Conservation (phyloP, 2,329 filamentous ascomycete genomes). For the Trichophyton schoenleinii region DNA sequence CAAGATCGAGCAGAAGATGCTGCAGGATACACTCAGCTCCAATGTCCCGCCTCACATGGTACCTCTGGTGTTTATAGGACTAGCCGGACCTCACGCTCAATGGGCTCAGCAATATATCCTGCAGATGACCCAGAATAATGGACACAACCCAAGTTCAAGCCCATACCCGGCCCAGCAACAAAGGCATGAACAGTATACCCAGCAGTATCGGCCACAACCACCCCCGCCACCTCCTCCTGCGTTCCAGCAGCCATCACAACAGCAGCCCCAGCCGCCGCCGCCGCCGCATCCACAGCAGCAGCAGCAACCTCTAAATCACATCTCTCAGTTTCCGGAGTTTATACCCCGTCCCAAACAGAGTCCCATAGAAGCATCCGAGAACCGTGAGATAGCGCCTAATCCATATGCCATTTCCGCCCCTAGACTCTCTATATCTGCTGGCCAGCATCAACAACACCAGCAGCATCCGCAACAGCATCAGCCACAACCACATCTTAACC, state of each 20-base stretch:
- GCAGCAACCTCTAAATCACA: neutral
- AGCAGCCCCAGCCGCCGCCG: neutral
- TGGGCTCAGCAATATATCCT: constrained; percentile 56
- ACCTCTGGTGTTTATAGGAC: constrained; percentile 61
- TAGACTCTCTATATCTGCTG: neutral
- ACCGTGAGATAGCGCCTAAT: constrained; percentile 3
- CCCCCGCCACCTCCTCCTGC: neutral
- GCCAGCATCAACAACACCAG: constrained; percentile 12
- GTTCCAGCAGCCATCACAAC: neutral
- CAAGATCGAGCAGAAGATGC: constrained; percentile 59
- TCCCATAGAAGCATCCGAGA: neutral
- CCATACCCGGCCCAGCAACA: neutral
- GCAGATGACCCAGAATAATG: constrained; percentile 36
- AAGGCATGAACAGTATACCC: neutral
- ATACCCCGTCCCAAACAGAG: neutral
- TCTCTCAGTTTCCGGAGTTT: neutral
- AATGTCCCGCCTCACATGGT: constrained; percentile 64
- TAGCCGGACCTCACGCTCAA: constrained; percentile 53
- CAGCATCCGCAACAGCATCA: too few species aligned
- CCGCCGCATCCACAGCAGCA: neutral
- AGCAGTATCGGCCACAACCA: neutral
- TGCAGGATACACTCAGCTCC: constrained; percentile 54
- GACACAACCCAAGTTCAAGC: constrained; percentile 19
- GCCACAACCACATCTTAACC: constrained; percentile 5
- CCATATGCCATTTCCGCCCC: neutral